Base-by-base conservation (phyloP, 352 stramenopile genomes). In the Phytophthora cactorum region DNA sequence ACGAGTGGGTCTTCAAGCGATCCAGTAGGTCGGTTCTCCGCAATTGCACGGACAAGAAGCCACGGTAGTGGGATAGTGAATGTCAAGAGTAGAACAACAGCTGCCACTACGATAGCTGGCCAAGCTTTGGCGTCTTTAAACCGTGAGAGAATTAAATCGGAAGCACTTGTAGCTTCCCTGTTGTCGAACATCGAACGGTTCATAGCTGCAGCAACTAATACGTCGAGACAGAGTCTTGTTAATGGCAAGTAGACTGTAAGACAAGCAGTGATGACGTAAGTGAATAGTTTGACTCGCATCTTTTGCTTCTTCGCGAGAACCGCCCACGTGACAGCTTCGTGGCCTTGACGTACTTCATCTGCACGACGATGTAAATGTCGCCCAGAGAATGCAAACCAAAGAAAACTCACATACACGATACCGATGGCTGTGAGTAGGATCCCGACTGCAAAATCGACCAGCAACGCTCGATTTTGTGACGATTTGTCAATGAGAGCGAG, bases 181-280 rank as follows among this genome's bases (percentile, higher is more conserved):
- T 11, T 39, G 17, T 46, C 41, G 3, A 52, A n/a, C 6, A 14
- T 43, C 0, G 36, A 62, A 11, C 4, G 36, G 27, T 32, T 53
- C 0, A 25, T 67, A 25, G 34, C 22, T 43, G 36, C 44, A 4
- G 43, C 56, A 5, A 62, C 6, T 15, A 71, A 11, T 17, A 88
- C 72, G 3, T 85, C 74, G 17, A 88, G 46, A 29, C 64, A 74
- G 2, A 84, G 39, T 9, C 72, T 60, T 0, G 75, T 84, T 22
- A 86, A 41, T 22, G 79, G 79, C 15, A 88, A 47, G 29, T 88
- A 88, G 10, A 83, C 55, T 6, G 68, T 81, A 8, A 86, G 55
- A 25, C 72, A 82, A 9, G 67, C 55, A 4, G 78, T 86, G 29
- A 84, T 72, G 5, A 84, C 63, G 34, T 64, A 71, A 8, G 78